These are phyloP conservation scores for Stentor roeselii DNA, from an alignment of 73 alveolate genomes.

Conservation along the genomic window DNA sequence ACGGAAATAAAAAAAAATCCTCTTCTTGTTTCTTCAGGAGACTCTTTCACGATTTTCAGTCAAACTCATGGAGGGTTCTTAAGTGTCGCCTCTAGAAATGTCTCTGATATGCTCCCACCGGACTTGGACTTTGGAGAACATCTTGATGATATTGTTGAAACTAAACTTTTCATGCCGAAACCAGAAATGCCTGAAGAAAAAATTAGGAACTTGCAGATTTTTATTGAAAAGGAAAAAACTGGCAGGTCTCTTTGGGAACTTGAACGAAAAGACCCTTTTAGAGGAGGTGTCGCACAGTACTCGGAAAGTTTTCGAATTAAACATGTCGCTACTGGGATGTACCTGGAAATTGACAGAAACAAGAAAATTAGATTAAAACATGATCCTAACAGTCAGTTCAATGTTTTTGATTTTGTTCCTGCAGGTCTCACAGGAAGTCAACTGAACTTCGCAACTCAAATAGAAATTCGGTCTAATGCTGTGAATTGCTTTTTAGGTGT, in stretches of 20 bases:
- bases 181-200: too few relatives aligned
- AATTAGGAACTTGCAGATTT: background rate
- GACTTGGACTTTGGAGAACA: background rate
- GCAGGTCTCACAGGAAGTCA: background rate
- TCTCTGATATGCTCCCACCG: background rate
- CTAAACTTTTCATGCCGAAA: background rate
- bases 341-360: background rate
- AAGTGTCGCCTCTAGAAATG: background rate
- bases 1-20: background rate
- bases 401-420: background rate
- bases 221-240: background rate
- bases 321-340: slow-evolving; percentile 23
- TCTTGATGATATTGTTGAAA: background rate
- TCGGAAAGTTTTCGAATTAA: background rate
- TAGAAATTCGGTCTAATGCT: background rate
- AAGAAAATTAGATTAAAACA: background rate
- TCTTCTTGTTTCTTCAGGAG: slow-evolving; percentile 9
- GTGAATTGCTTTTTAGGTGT: background rate
- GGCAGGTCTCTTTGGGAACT: slow-evolving; percentile 5
- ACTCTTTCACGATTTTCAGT: background rate
- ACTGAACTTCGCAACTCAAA: background rate
- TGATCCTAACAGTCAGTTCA: background rate
- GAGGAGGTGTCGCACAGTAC: background rate
- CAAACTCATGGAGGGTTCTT: background rate
- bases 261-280: slow-evolving; percentile 9